These are phyloP conservation scores for Coemansia umbellata DNA, from an alignment of 192 early-diverging fungal genomes.

Conservation along the genomic window DNA sequence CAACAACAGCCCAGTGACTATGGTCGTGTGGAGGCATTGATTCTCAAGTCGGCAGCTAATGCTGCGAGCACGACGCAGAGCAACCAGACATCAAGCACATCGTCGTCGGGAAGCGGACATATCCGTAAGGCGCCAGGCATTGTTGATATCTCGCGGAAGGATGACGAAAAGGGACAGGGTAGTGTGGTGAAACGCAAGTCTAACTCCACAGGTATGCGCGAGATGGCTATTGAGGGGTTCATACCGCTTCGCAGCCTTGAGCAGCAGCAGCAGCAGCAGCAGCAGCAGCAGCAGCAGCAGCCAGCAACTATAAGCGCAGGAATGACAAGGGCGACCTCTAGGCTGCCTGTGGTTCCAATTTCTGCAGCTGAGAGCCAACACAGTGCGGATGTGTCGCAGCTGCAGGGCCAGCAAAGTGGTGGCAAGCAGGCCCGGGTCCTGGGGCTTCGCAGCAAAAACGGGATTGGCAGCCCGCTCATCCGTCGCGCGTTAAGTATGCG, in stretches of 20 bases:
- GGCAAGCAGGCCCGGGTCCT: slow-evolving; percentile 6
- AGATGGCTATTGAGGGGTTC: slow-evolving; percentile 6
- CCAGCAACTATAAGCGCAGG: neutral
- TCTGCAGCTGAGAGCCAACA: neutral
- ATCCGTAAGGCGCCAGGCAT: slow-evolving; percentile 16
- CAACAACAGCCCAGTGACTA: slow-evolving; percentile 4
- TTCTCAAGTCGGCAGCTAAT: neutral
- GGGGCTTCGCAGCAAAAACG: slow-evolving; percentile 24
- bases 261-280: neutral
- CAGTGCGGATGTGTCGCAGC: neutral
- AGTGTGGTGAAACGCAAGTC: slow-evolving; percentile 13
- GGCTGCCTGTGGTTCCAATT: neutral
- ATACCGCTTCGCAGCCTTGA: slow-evolving; percentile 17
- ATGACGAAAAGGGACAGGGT: too few species aligned
- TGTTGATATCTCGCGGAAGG: neutral
- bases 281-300: neutral
- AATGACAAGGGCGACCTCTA: neutral
- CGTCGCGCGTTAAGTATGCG: slow-evolving; percentile 38
- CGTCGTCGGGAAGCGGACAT: slow-evolving; percentile 1
- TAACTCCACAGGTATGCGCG: neutral
- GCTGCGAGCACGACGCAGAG: neutral
- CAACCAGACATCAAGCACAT: neutral
- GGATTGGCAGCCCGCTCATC: slow-evolving; percentile 30
- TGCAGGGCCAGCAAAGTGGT: neutral
- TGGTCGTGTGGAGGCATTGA: neutral